Evolutionary conservation across 1,139 yeast species (phyloP).

Genomic region (Taphrina wiesneri): DNA sequence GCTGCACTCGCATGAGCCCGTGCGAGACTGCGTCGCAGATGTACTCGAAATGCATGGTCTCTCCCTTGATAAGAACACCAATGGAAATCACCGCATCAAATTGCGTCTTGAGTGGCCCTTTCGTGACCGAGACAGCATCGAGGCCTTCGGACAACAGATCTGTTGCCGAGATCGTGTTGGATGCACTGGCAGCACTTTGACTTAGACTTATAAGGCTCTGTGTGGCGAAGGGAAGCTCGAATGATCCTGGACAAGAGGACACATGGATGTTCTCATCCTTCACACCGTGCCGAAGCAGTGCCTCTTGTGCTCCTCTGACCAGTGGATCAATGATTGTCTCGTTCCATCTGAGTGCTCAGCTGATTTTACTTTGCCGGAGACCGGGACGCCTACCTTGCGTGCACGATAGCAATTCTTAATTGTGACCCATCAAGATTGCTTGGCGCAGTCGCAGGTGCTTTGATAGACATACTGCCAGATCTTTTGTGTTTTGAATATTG

Average conservation of each 20-base stretch:
- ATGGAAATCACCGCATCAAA: conserved; percentile 89
- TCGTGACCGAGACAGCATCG: conserved; percentile 21
- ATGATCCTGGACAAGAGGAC: conserved; percentile 91
- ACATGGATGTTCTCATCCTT: conserved; percentile 70
- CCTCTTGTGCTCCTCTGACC: conserved; percentile 71
- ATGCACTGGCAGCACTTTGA: conserved; percentile 18
- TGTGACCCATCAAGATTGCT: conserved; percentile 32
- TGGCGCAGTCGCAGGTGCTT: conserved; percentile 30
- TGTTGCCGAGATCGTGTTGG: conserved; percentile 25
- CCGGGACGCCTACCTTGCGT: conserved; percentile 23
- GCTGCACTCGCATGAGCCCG: conserved; percentile 80
- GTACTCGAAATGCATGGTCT: conserved; percentile 97
- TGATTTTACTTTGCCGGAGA: neutral
- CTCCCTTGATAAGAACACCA: conserved; percentile 92
- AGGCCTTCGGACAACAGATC: conserved; percentile 22
- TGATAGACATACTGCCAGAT: conserved; percentile 12
- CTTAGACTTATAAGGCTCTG: conserved; percentile 14
- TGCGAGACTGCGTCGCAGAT: conserved; percentile 88
- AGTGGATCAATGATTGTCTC: conserved; percentile 70
- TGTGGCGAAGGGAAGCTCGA: conserved; percentile 67
- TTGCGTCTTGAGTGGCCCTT: conserved; percentile 47
- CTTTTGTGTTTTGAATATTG: too few species aligned
- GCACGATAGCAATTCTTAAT: conserved; percentile 34
- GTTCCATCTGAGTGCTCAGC: conserved; percentile 91
- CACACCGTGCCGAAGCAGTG: conserved; percentile 64